A percentile compares a stretch with the other conserved stretches of the same genome.
Conservation (phyloP, 495 filamentous ascomycete genomes). For the Glarea lozoyensis region DNA sequence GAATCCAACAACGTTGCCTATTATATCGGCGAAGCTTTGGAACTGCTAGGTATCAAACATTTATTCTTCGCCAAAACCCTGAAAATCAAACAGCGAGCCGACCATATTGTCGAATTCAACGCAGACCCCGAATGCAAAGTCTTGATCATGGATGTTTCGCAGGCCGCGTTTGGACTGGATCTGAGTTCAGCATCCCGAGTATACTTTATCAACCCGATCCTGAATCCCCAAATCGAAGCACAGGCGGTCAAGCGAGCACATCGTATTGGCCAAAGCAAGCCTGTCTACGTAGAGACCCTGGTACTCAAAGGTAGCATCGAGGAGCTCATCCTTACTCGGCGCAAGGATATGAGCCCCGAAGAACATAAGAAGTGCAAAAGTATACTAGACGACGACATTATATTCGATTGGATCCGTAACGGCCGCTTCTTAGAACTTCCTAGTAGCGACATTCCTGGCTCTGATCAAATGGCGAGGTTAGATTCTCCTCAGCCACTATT, state of each 20-base stretch:
- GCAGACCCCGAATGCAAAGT: slow-evolving; percentile 54
- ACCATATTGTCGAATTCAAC: slow-evolving; percentile 74
- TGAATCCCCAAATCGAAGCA: slow-evolving; percentile 77
- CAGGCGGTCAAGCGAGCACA: slow-evolving; percentile 90
- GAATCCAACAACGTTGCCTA: slow-evolving; percentile 77
- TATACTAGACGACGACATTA: slow-evolving; percentile 66
- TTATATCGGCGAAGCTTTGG: slow-evolving; percentile 74
- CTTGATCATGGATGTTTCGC: slow-evolving; percentile 79
- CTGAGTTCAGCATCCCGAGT: slow-evolving; percentile 73
- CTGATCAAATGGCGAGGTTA: slow-evolving; percentile 48
- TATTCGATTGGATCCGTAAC: slow-evolving; percentile 72
- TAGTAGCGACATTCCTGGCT: slow-evolving; percentile 30
- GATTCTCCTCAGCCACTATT: slow-evolving; percentile 49
- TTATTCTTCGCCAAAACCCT: slow-evolving; percentile 78
- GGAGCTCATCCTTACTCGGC: slow-evolving; percentile 68
- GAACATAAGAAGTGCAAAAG: slow-evolving; percentile 60
- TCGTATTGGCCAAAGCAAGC: slow-evolving; percentile 72
- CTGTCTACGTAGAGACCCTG: slow-evolving; percentile 81
- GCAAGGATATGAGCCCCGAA: slow-evolving; percentile 66
- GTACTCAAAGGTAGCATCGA: slow-evolving; percentile 77
- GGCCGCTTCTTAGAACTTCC: slow-evolving; percentile 55
- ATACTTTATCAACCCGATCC: slow-evolving; percentile 86
- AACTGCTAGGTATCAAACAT: slow-evolving; percentile 61
- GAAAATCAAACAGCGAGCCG: slow-evolving; percentile 45
- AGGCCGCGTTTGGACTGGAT: slow-evolving; percentile 83